Base-by-base conservation (phyloP, 305 asterid species). In the Solanum chacoense region DNA sequence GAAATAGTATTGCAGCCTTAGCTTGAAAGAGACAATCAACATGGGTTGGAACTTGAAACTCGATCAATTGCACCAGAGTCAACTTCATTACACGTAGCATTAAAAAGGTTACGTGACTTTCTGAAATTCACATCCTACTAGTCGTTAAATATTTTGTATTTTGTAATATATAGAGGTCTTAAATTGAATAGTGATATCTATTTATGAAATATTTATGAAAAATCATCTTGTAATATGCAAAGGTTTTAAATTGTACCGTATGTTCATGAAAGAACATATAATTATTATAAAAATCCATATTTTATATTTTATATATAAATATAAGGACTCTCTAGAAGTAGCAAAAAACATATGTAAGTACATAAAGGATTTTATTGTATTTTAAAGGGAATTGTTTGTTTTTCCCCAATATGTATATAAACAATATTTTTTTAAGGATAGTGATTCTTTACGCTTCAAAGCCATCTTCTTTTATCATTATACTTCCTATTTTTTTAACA, bases 171-270 rank as follows among this genome's bases (percentile, higher is more conserved):
- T 14, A 14, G 3, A 14, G 3, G 1, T 50, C 3, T 5, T 50
- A 14, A 14, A 50, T 50, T 50, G 22, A 50, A 1, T 0, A 50
- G 22, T 2, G 8, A 50, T 50, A 50, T 1, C 8, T 50, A 0
- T 6, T 50, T 16, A 50, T 0, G 2, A 42, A 42, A 42, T 31
- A 31, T 31, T 31, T 42, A 42, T 42, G 2, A 42, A 13, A 42
- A 12, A 1, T 42, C 55, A 42, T 42, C 3, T 42, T 42, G 1
- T 42, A 42, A 42, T 42, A 42, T 13, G 16, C 0, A 42, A 0
- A 42, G 7, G 1, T 42, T 3, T 12, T 42, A 42, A 42, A 42
- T 42, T 42, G 2, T 1, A 12, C 0, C 55, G 2, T 11, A 1
- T 12, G 1, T 42, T 42, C 55, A 42, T 42, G 7, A 42, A 5